Evolutionary conservation across 164 flowering plant species (phyloP).

Genomic region (Saururus chinensis): DNA sequence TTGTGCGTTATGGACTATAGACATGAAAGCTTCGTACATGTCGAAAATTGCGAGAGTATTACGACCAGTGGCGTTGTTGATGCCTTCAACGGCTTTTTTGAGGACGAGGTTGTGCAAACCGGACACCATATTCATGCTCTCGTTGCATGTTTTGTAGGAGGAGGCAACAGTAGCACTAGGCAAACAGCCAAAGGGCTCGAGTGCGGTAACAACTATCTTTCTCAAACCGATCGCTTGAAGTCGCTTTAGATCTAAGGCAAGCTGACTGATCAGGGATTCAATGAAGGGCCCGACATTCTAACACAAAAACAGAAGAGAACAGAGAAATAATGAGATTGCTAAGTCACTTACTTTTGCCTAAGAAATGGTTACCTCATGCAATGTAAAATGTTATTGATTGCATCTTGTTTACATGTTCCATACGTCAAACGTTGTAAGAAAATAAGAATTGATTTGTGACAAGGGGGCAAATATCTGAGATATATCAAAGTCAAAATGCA

Average conservation of each 20-base stretch:
- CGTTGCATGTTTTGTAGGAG: constrained; percentile 3
- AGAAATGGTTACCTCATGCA: too few species aligned
- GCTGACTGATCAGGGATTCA: not conserved
- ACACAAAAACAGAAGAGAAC: not conserved
- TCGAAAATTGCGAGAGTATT: constrained; percentile 4
- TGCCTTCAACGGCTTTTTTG: not conserved
- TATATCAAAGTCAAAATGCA: not conserved
- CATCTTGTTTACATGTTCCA: too few species aligned
- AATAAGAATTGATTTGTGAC: not conserved
- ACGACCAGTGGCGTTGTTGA: constrained; percentile 1
- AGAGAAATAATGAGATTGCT: not conserved
- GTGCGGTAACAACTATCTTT: constrained; percentile 3
- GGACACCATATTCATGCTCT: not conserved
- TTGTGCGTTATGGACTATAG: not conserved
- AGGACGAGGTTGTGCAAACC: constrained; percentile 4
- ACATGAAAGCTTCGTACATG: constrained; percentile 5
- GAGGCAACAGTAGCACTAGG: not conserved
- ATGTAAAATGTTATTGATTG: too few species aligned
- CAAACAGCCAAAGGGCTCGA: constrained; percentile 6
- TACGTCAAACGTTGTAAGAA: not conserved
- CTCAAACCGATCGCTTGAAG: constrained; percentile 2
- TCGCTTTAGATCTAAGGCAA: not conserved
- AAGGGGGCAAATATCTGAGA: not conserved
- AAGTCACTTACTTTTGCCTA: too few species aligned
- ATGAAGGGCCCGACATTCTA: constrained; percentile 1